Conservation (phyloP, 208 protist genomes). For the Leishmania tropica region DNA sequence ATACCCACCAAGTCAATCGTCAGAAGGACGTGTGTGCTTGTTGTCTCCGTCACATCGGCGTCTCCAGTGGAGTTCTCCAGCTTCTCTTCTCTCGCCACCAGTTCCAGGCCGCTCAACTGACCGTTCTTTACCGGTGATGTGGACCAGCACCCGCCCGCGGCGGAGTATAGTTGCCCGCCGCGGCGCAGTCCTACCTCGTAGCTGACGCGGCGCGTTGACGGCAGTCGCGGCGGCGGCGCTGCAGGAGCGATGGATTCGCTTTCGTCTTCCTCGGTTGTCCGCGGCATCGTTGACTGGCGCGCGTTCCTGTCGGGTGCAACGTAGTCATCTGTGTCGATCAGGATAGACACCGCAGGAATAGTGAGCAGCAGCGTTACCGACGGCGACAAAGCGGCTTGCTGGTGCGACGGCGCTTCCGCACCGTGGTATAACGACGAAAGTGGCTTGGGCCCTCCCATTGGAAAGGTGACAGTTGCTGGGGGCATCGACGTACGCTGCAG, state of each 20-base stretch:
- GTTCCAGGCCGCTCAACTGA: constrained; percentile 18
- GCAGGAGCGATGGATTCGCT: not conserved
- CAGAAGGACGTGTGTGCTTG: constrained; percentile 8
- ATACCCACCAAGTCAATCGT: constrained; percentile 9
- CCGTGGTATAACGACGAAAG: not conserved
- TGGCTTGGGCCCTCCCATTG: not conserved
- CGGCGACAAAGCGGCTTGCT: not conserved
- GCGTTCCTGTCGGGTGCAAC: not conserved
- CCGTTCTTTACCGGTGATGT: constrained; percentile 23
- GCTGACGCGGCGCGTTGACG: not conserved
- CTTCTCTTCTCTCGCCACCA: constrained; percentile 11
- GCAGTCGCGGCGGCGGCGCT: not conserved
- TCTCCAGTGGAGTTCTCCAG: not conserved
- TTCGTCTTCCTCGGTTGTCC: not conserved
- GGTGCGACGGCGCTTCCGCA: too few species aligned
- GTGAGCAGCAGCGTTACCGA: constrained; percentile 8
- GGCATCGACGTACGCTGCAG: not conserved
- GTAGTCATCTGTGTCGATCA: not conserved
- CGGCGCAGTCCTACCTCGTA: constrained; percentile 24
- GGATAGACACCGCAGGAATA: not conserved
- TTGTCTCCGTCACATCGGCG: not conserved
- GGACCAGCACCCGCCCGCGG: constrained; percentile 22
- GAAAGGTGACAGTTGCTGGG: not conserved
- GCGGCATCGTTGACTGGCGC: not conserved
- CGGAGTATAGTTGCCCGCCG: constrained; percentile 27